Conservation (phyloP, 2,329 filamentous ascomycete genomes). For the Domatiomyces catenatus region DNA sequence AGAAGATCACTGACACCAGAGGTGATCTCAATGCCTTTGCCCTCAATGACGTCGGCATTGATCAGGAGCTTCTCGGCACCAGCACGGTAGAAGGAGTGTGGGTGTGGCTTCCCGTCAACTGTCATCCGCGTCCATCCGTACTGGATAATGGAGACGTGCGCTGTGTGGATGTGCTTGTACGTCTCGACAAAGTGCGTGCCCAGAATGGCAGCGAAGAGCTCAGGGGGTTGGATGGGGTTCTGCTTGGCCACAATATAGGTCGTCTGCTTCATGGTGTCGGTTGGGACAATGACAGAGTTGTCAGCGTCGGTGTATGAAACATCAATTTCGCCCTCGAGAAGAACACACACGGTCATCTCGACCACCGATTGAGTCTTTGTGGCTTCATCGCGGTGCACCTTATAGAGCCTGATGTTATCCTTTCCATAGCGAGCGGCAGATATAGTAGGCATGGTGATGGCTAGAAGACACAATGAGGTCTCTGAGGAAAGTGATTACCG, state of each 20-base stretch:
- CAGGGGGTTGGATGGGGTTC: slow-evolving; percentile 78
- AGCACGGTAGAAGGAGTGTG: slow-evolving; percentile 87
- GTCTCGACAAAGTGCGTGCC: slow-evolving; percentile 76
- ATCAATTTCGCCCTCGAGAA: slow-evolving; percentile 87
- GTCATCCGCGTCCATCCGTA: slow-evolving; percentile 86
- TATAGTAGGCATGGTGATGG: slow-evolving; percentile 22
- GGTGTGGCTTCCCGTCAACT: slow-evolving; percentile 76
- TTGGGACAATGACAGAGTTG: slow-evolving; percentile 89
- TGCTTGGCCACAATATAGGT: slow-evolving; percentile 91
- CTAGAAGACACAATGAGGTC: not conserved
- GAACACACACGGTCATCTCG: slow-evolving; percentile 87
- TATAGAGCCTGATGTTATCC: slow-evolving; percentile 97
- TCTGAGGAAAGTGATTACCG: not conserved
- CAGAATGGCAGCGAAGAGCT: slow-evolving; percentile 75
- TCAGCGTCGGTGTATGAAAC: slow-evolving; percentile 79
- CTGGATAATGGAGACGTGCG: slow-evolving; percentile 65
- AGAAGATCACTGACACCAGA: slow-evolving; percentile 68
- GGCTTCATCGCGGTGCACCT: slow-evolving; percentile 66
- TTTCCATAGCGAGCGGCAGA: slow-evolving; percentile 40
- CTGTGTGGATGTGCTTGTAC: slow-evolving; percentile 75
- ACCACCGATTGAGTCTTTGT: slow-evolving; percentile 70
- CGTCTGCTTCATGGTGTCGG: slow-evolving; percentile 96
- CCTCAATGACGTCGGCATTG: slow-evolving; percentile 52
- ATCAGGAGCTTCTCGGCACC: slow-evolving; percentile 76
- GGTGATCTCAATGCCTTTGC: slow-evolving; percentile 56